phyloP scores from a whole-genome alignment of 169 alveolate genomes.

The Eimeria necatrix region DNA sequence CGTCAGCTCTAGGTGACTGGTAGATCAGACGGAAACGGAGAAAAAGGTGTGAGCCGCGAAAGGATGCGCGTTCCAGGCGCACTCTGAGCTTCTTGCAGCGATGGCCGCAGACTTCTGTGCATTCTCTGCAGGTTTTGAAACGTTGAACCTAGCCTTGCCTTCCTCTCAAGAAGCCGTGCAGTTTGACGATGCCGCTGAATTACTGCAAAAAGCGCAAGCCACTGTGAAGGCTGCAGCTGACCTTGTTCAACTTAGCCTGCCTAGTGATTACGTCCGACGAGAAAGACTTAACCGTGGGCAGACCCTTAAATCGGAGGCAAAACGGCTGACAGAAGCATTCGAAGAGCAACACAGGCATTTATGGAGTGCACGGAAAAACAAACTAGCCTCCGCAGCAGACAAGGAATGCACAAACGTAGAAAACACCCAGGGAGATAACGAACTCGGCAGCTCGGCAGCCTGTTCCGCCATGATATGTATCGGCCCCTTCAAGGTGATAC shows the following conservation, averaged over 20 bases:
- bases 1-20: not conserved
- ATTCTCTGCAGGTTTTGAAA: constrained; percentile 13
- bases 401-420: not conserved
- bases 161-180: not conserved
- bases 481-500: constrained; percentile 36
- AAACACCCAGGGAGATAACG: not conserved
- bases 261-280: not conserved
- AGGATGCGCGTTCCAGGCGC: not conserved
- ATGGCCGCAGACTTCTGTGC: not conserved
- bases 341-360: constrained; percentile 33
- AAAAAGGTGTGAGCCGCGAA: not conserved
- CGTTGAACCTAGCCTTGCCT: not conserved
- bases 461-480: constrained; percentile 19
- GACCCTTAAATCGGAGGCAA: constrained; percentile 38
- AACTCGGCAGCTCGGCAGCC: constrained; percentile 1
- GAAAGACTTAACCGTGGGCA: not conserved
- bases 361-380: not conserved
- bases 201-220: constrained; percentile 46
- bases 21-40: not conserved
- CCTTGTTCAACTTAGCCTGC: constrained; percentile 36
- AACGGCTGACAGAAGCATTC: constrained; percentile 37
- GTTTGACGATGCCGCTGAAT: constrained; percentile 28
- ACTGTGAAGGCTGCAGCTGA: constrained; percentile 66
- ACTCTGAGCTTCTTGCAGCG: not conserved
- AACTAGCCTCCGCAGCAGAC: constrained; percentile 2